Percentiles rank a stretch among this genome's conserved stretches.
Conservation (phyloP, 169 alveolate genomes). For the Plasmodium adleri region DNA sequence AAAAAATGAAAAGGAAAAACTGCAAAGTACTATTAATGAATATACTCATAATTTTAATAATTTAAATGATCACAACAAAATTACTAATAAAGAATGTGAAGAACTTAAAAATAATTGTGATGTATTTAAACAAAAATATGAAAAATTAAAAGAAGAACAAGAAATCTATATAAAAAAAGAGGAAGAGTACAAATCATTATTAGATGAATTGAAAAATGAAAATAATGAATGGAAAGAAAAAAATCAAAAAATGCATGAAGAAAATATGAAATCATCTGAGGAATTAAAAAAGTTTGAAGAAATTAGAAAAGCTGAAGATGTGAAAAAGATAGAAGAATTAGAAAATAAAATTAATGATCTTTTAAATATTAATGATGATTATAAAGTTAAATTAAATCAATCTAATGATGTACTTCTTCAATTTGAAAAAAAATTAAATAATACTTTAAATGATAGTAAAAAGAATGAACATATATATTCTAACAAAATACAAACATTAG, state of each 20-base stretch:
- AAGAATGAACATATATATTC: conserved; percentile 17
- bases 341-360: conserved; percentile 10
- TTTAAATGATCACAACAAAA: not conserved
- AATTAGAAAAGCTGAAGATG: not conserved
- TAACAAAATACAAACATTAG: not conserved
- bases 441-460: not conserved
- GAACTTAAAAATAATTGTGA: not conserved
- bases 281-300: not conserved
- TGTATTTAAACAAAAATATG: conserved; percentile 21
- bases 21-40: not conserved
- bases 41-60: too few species aligned
- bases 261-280: not conserved
- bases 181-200: too few species aligned
- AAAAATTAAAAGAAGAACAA: not conserved
- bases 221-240: conserved; percentile 11
- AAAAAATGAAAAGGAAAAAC: not conserved
- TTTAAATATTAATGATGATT: not conserved
- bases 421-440: conserved; percentile 19
- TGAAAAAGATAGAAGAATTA: conserved; percentile 17
- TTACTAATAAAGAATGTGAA: conserved; percentile 18
- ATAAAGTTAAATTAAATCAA: not conserved
- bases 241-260: conserved; percentile 39
- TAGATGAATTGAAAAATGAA: conserved; percentile 7
- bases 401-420: too few species aligned
- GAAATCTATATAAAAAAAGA: not conserved